Evolutionary conservation across 2,329 filamentous ascomycete genomes (phyloP), one percentile per base, ranked within the genome.

Genomic region (Catunica adiposa): DNA sequence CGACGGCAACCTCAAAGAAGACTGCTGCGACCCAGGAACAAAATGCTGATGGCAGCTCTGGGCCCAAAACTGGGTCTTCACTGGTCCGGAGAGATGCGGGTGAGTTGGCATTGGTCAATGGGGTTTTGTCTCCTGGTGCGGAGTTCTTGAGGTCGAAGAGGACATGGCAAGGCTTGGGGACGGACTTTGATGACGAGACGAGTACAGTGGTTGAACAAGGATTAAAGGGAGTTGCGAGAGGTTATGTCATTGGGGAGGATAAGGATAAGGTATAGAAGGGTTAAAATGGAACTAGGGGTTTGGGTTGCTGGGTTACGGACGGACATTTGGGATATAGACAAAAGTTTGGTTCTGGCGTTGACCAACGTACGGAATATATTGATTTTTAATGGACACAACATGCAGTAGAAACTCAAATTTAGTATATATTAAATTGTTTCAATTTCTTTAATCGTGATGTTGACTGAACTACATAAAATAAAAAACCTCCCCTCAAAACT

Each of bases 121-220:
- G 89, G 5, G 79, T 90, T 0, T 74, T 84, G n/a, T 97, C 90
- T 48, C 92, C 92, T 0, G 92, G 88, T 0, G 92, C 92, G 0
- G 87, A 96, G 66, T 97, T 79, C 62, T 70, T 98, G 60, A 78
- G 83, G 31, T 85, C 83, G 2, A 79, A 89, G 63, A 73, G 92
- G 56, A 94, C 87, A 3, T 98, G 92, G 92, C 84, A 84, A 64
- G 92, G 92, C 0, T 69, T 98, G 23, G 92, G 92, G 0, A 94
- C 80, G 59, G 92, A 98, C 66, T 94, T 89, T 63, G 61, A 69
- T n/a, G 71, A 71, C 14, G 74, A 78, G 54, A 70, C 71, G n/a
- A 71, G 84, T 56, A 82, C 84, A 1, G 66, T 78, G 17, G 77
- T 98, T 57, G 88, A 95, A 64, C 82, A 96, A 68, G 92, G 92